Conservation (phyloP, 768 basidiomycete genomes). For the Tubosaeta sp. region DNA sequence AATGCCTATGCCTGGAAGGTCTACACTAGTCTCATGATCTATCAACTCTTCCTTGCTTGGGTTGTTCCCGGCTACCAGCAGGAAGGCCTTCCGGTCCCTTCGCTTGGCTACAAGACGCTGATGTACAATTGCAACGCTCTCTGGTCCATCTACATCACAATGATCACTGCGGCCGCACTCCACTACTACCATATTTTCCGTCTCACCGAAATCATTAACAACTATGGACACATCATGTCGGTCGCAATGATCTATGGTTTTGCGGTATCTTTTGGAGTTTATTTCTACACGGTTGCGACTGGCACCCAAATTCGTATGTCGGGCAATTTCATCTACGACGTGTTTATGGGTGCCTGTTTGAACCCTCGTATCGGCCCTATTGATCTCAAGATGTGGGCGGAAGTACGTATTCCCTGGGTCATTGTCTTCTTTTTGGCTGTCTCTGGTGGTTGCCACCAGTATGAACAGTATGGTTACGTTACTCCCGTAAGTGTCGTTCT, state of each 20-base stretch:
- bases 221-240: constrained; percentile 94
- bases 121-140: constrained; percentile 98
- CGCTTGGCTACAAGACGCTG: constrained; percentile 86
- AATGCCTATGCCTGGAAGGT: constrained; percentile 86
- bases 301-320: constrained; percentile 89
- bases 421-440: constrained; percentile 91
- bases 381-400: constrained; percentile 98
- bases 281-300: constrained; percentile 70
- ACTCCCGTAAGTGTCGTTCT: constrained; percentile 60
- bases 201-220: constrained; percentile 91
- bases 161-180: constrained; percentile 67
- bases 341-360: constrained; percentile 93
- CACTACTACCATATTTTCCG: constrained; percentile 83
- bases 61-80: constrained; percentile 90
- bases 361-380: constrained; percentile 91
- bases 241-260: constrained; percentile 94
- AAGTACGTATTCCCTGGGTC: constrained; percentile 96
- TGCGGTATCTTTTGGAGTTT: constrained; percentile 72
- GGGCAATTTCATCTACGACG: constrained; percentile 91
- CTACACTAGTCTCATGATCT: constrained; percentile 82
- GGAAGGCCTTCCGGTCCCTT: constrained; percentile 94
- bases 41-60: constrained; percentile 87
- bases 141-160: constrained; percentile 75
- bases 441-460: constrained; percentile 93
- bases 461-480: constrained; percentile 86